Base-by-base conservation (phyloP, 2,329 filamentous ascomycete species). In the Exophiala aquamarina region DNA sequence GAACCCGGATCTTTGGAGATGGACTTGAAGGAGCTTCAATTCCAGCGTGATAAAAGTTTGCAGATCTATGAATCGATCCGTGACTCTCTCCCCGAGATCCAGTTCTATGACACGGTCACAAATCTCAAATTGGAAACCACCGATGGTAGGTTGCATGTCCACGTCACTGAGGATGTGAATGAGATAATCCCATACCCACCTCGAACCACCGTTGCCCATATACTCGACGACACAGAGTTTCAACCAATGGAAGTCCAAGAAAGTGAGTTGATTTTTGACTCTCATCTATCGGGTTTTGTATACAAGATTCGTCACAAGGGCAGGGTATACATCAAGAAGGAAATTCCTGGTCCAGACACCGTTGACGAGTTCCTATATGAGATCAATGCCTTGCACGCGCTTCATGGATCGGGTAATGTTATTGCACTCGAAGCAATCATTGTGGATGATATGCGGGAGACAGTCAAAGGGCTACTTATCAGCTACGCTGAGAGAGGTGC, bases 351-450 rank as follows among this genome's bases (percentile, higher is more conserved):
- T 1, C 92, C 91, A 2, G 92, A 97, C 61, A 93, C 89, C 0
- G 85, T 97, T 15, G 92, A 97, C 54, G 93, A 97, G 65, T 98
- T 98, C 62, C 74, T 97, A 2, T 98, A 98, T 66, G 93, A 98
- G 69, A 87, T 96, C 65, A 96, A 97, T 65, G 92, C 92, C 3
- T 80, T 98, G n/a, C 84, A 87, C 65, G 82, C 82, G 21, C 75
- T 98, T 13, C 76, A 78, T 33, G 82, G 80, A 47, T 88, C 89
- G 1, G 74, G 76, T 4, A 85, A 86, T 59, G 89, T 97, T 49
- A 93, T 97, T 52, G 78, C 83, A 39, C 89, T 97, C 59, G 85
- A 91, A 59, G 93, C 89, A 4, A 80, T 97, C 34, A 86, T 97
- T 35, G 82, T 95, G 9, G 89, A 96, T 64, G 87, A 94, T 50